phyloP scores from a whole-genome alignment of 2,329 filamentous ascomycete genomes.

The Aspergillus sp. region DNA sequence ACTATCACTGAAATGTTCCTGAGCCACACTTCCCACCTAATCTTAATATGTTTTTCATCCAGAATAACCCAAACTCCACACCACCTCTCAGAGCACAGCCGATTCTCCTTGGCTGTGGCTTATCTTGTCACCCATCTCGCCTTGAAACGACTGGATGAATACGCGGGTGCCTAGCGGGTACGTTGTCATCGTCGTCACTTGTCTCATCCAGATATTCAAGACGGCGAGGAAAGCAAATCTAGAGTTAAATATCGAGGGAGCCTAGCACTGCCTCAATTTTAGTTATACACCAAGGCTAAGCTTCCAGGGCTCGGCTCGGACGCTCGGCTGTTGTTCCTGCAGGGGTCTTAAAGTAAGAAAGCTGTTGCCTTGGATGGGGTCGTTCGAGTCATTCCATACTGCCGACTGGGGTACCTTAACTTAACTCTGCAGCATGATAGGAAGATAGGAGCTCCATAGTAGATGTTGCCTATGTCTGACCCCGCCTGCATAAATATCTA shows the following conservation, averaged over 20 bases:
- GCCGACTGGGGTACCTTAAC: too few species aligned
- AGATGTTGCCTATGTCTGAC: too few species aligned
- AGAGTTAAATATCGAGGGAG: neutral
- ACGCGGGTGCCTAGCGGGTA: neutral
- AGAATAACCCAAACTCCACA: too few species aligned
- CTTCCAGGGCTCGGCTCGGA: neutral
- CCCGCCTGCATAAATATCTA: too few species aligned
- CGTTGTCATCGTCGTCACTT: neutral
- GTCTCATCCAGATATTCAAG: neutral
- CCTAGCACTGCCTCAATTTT: conserved; percentile 6
- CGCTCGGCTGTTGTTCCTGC: neutral
- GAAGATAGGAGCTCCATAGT: too few species aligned
- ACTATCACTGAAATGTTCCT: too few species aligned
- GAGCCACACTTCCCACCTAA: too few species aligned
- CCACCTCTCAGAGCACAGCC: neutral
- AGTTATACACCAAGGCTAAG: neutral
- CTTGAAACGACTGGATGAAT: neutral
- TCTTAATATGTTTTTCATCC: too few species aligned
- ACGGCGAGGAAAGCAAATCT: neutral
- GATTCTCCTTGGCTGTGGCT: neutral
- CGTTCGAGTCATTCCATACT: too few species aligned
- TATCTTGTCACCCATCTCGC: neutral
- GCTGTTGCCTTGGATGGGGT: neutral
- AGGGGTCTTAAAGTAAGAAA: neutral
- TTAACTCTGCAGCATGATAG: too few species aligned